phyloP scores from a whole-genome alignment of 2,329 filamentous ascomycete species.

The Zopfia rhizophila region DNA sequence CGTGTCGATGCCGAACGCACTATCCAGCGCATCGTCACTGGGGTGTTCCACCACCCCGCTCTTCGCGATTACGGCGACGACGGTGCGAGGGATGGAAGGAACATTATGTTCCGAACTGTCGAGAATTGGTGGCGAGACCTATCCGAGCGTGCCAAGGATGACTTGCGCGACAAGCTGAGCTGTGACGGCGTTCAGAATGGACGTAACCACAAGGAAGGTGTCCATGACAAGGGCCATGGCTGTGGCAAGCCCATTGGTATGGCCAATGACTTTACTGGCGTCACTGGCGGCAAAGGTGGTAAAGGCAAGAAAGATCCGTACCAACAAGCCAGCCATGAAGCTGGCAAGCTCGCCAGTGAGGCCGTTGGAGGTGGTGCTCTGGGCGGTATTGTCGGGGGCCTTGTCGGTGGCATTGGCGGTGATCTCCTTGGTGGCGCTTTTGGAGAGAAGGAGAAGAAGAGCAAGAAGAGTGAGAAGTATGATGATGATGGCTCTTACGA shows the following conservation, averaged over 20 bases:
- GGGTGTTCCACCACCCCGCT: conserved; percentile 89
- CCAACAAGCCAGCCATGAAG: conserved; percentile 46
- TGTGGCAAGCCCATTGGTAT: conserved; percentile 83
- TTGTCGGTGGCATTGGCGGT: conserved; percentile 68
- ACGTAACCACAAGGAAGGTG: conserved; percentile 86
- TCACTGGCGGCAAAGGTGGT: conserved; percentile 55
- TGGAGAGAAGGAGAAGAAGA: conserved; percentile 63
- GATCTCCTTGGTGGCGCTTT: conserved; percentile 73
- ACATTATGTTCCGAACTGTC: conserved; percentile 81
- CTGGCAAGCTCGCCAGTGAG: conserved; percentile 66
- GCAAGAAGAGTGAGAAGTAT: conserved; percentile 63
- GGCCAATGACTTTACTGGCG: conserved; percentile 65
- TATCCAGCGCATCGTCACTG: conserved; percentile 79
- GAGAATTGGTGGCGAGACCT: conserved; percentile 84
- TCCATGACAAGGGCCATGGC: conserved; percentile 85
- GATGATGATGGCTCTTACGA: conserved; percentile 70
- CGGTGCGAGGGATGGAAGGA: conserved; percentile 76
- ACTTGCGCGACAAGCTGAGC: conserved; percentile 78
- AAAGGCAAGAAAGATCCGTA: conserved; percentile 49
- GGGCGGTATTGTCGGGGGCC: conserved; percentile 75
- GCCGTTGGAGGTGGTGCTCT: conserved; percentile 72
- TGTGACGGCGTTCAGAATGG: conserved; percentile 80
- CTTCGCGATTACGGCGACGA: conserved; percentile 76
- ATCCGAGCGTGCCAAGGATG: conserved; percentile 69
- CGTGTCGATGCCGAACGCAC: conserved; percentile 73